Percentiles rank a stretch among this genome's conserved stretches.
Conservation (phyloP, 768 basidiomycete species). For the Leccinum olivaceopallidum region DNA sequence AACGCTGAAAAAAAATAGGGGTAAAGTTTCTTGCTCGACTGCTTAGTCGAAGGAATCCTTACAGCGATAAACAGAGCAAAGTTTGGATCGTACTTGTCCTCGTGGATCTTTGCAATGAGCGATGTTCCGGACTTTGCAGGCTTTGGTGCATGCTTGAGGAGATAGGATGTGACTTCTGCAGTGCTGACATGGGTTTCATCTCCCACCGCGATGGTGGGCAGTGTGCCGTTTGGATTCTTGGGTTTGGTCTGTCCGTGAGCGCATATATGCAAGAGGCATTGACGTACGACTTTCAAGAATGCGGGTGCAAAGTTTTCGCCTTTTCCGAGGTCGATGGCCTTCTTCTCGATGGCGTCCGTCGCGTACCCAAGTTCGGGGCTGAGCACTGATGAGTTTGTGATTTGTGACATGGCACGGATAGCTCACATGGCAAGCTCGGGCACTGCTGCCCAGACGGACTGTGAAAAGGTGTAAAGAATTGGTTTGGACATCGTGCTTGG, state of each 20-base stretch:
- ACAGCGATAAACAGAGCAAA: conserved; percentile 45
- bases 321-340: conserved; percentile 41
- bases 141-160: conserved; percentile 40
- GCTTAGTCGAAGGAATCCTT: conserved; percentile 10
- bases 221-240: conserved; percentile 45
- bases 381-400: not conserved
- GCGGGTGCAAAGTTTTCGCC: conserved; percentile 50
- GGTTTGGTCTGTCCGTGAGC: not conserved
- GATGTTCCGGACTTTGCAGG: conserved; percentile 36
- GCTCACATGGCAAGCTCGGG: conserved; percentile 45
- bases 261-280: not conserved
- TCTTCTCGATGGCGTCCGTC: conserved; percentile 35
- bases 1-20: conserved; percentile 33
- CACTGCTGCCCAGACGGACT: conserved; percentile 43
- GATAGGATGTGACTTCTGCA: conserved; percentile 40
- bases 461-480: conserved; percentile 37
- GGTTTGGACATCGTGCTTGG: conserved; percentile 20
- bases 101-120: conserved; percentile 44
- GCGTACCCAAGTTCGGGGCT: conserved; percentile 47
- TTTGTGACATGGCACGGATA: too few relatives aligned
- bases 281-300: conserved; percentile 42
- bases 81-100: conserved; percentile 51
- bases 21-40: not conserved
- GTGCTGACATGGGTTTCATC: conserved; percentile 41
- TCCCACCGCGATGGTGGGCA: conserved; percentile 42